Evolutionary conservation across 2,329 filamentous ascomycete genomes (phyloP).

Genomic region (Cladosporium colombiae): DNA sequence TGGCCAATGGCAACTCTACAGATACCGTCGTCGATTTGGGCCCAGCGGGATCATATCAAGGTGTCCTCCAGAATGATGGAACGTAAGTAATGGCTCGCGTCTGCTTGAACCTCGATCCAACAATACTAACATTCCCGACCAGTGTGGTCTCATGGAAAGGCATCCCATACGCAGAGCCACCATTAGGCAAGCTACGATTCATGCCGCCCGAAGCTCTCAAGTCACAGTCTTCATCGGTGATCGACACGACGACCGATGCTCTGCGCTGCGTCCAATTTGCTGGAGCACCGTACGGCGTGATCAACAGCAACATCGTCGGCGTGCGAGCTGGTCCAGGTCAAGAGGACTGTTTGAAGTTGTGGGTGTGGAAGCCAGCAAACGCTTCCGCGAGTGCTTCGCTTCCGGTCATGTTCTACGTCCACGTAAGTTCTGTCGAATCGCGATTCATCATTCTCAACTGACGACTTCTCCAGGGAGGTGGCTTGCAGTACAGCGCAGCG

Average conservation of each 20-base stretch:
- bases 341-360: slow-evolving; percentile 49
- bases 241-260: slow-evolving; percentile 21
- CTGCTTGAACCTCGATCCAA: too few species aligned
- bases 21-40: slow-evolving; percentile 2
- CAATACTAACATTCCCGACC: background rate
- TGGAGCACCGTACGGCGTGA: slow-evolving; percentile 9
- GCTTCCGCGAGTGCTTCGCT: slow-evolving; percentile 34
- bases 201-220: slow-evolving; percentile 5
- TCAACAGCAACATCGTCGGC: slow-evolving; percentile 19
- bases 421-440: background rate
- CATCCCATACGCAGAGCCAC: slow-evolving; percentile 18
- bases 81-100: background rate
- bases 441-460: background rate
- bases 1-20: background rate
- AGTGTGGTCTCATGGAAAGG: slow-evolving; percentile 15
- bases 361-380: slow-evolving; percentile 46
- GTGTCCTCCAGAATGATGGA: slow-evolving; percentile 11
- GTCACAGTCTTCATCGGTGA: background rate
- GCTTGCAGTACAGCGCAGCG: slow-evolving; percentile 14
- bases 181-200: slow-evolving; percentile 12
- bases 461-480: slow-evolving; percentile 1
- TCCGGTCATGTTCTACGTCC: slow-evolving; percentile 44
- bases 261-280: slow-evolving; percentile 23
- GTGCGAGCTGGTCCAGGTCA: slow-evolving; percentile 13
- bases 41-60: slow-evolving; percentile 1